Percentiles rank a stretch among this genome's conserved stretches.
Evolutionary conservation across 345 rosid species (phyloP).

Genomic region (Schrenkiella parvula): DNA sequence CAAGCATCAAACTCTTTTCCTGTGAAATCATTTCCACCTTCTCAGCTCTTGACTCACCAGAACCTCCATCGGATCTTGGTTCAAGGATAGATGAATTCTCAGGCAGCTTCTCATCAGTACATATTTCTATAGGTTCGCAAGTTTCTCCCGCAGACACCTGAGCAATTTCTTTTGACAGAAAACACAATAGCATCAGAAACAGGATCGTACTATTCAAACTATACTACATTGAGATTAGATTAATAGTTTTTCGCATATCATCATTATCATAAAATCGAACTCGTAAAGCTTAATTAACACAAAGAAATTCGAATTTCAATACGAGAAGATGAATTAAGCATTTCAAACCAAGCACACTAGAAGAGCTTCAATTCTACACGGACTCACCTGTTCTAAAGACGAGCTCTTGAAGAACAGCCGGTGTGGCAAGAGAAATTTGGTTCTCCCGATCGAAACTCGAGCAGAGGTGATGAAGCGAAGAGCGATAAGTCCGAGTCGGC

Average conservation of each 20-base stretch:
- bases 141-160: constrained; percentile 22
- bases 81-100: constrained; percentile 11
- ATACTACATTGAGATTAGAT: not conserved
- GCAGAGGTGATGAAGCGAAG: constrained; percentile 40
- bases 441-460: constrained; percentile 45
- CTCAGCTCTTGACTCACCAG: constrained; percentile 1
- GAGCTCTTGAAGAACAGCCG: constrained; percentile 27
- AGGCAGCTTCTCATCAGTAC: constrained; percentile 2
- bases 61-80: not conserved
- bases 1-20: constrained; percentile 4
- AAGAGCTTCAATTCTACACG: not conserved
- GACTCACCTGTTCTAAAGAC: constrained; percentile 15
- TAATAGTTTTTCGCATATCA: not conserved
- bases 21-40: constrained; percentile 4
- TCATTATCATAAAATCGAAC: not conserved
- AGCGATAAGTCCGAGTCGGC: constrained; percentile 43
- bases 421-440: constrained; percentile 39
- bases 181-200: constrained; percentile 8
- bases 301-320: not conserved
- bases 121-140: constrained; percentile 14
- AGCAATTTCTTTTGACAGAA: constrained; percentile 2
- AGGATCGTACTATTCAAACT: not conserved
- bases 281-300: not conserved
- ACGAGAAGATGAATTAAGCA: not conserved
- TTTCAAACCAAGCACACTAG: not conserved